Evolutionary conservation across 495 filamentous ascomycete genomes (phyloP), one percentile per base, ranked within the genome.

Genomic region (Penicillium desertorum): DNA sequence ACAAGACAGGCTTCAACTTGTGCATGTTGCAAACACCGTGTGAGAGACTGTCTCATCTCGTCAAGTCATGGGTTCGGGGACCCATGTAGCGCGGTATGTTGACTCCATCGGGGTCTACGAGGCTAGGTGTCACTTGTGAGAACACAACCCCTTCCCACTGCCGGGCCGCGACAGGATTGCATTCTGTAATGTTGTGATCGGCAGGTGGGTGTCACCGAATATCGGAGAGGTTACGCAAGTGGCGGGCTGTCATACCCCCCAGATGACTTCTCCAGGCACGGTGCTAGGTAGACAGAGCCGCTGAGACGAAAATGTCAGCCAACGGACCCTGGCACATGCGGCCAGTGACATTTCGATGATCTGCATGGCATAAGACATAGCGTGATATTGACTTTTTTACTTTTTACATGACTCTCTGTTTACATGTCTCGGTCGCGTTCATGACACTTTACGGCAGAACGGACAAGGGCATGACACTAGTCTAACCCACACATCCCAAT

Each of bases 401-500:
- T 47, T 29, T 34, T 12, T 22, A 37, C 34, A 41, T 58, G 49
- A 52, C 39, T 54, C 39, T 44, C 9, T 25, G 25, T 42, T 41
- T 50, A 11, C 41, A 43, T 63, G 53, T 60, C 49, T 60, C 54
- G 37, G 61, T 57, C 27, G 44, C 32, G 30, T 49, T 59, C 27
- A 36, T 41, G 47, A 62, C 45, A 11, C 19, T 37, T 9, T 55
- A 32, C 17, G 20, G 23, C 23, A 36, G n/a, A 2, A 27, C 34
- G 19, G 11, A 23, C 48, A 22, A 32, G 29, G 2, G 2, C 14
- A 19, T 36, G 6, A 25, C 8, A 50, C 20, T 30, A 20, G 12
- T 30, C 17, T 50, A 3, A 2, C 29, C 22, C 9, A 22, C 19
- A 4, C 4, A 50, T 23, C 37, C 32, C 11, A 8, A 37, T 23